Conservation (phyloP, 2,329 filamentous ascomycete species). For the Capronia coronata region DNA sequence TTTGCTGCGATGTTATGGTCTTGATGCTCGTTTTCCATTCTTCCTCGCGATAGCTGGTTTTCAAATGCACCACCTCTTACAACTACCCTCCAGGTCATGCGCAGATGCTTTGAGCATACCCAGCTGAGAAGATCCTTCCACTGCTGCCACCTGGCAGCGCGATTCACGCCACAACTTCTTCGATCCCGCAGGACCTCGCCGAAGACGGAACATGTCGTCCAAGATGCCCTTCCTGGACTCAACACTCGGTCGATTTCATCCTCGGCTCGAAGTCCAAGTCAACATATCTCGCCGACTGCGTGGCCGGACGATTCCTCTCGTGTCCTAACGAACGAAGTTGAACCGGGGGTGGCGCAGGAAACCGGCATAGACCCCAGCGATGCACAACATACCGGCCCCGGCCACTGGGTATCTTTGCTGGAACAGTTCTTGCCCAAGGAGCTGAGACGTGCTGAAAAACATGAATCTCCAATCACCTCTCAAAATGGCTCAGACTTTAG, state of each 20-base stretch:
- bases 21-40: background rate
- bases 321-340: background rate
- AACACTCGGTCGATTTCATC: background rate
- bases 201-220: background rate
- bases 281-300: background rate
- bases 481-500: slow-evolving; percentile 26
- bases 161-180: background rate
- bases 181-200: background rate
- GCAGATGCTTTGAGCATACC: slow-evolving; percentile 20
- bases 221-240: background rate
- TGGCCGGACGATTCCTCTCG: slow-evolving; percentile 1
- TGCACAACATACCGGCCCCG: slow-evolving; percentile 27
- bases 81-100: slow-evolving; percentile 21
- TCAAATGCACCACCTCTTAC: slow-evolving; percentile 1
- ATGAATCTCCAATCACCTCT: slow-evolving; percentile 6
- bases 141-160: background rate
- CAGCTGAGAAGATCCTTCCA: slow-evolving; percentile 17
- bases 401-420: slow-evolving; percentile 34
- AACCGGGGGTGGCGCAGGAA: background rate
- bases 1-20: background rate
- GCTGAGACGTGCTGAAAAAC: slow-evolving; percentile 22
- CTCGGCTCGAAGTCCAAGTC: background rate
- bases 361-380: background rate
- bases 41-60: background rate
- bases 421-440: slow-evolving; percentile 33